Evolutionary conservation across 2,329 filamentous ascomycete genomes (phyloP).

Genomic region (Xylariaceae sp.): DNA sequence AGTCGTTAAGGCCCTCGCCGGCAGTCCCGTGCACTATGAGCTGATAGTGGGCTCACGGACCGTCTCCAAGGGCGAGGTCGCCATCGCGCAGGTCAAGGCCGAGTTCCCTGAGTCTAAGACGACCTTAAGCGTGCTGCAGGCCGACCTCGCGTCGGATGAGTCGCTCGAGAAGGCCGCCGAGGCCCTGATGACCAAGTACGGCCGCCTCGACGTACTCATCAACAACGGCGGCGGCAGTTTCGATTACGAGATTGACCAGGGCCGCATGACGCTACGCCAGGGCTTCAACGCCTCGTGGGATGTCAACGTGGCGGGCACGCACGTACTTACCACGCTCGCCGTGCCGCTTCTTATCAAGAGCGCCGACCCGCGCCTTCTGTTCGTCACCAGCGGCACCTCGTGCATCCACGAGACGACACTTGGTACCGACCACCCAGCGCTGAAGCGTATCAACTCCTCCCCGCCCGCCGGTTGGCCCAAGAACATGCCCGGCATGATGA

Average conservation of each 20-base stretch:
- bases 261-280: conserved; percentile 32
- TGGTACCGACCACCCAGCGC: conserved; percentile 11
- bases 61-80: conserved; percentile 41
- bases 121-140: conserved; percentile 37
- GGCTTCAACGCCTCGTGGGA: conserved; percentile 39
- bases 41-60: conserved; percentile 47
- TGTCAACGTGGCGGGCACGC: conserved; percentile 40
- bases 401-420: conserved; percentile 30
- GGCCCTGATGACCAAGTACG: conserved; percentile 33
- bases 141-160: conserved; percentile 45
- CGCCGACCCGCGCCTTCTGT: conserved; percentile 41
- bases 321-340: conserved; percentile 33
- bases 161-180: conserved; percentile 41
- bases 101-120: conserved; percentile 35
- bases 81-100: conserved; percentile 33
- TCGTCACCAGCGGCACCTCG: conserved; percentile 42
- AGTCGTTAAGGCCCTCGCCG: conserved; percentile 20
- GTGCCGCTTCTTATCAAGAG: conserved; percentile 42
- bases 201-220: conserved; percentile 42
- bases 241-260: conserved; percentile 24
- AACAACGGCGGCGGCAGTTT: conserved; percentile 47
- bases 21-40: conserved; percentile 34
- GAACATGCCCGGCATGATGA: conserved; percentile 8
- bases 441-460: conserved; percentile 21
- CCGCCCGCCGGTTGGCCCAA: conserved; percentile 40